phyloP scores from a whole-genome alignment of 1,139 yeast species.

The Blastobotrys raffinosifermentans region DNA sequence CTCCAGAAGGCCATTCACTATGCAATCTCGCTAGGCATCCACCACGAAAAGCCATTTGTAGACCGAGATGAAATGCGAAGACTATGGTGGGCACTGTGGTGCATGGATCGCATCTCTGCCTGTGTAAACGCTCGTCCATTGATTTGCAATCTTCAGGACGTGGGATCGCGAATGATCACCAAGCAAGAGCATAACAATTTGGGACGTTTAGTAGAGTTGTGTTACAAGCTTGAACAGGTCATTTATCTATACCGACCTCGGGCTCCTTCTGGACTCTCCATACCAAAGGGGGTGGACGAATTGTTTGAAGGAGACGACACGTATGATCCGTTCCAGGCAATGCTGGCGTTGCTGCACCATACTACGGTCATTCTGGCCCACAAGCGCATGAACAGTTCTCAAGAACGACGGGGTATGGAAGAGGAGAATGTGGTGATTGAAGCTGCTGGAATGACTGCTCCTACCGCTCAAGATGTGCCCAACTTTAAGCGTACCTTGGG shows the following conservation, averaged over 20 bases:
- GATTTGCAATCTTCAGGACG: slow-evolving; percentile 36
- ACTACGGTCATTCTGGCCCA: slow-evolving; percentile 31
- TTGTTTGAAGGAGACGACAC: slow-evolving; percentile 23
- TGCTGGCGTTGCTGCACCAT: slow-evolving; percentile 29
- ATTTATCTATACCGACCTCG: slow-evolving; percentile 35
- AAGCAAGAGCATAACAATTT: slow-evolving; percentile 24
- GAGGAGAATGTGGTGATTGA: slow-evolving; percentile 16
- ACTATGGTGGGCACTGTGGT: slow-evolving; percentile 40
- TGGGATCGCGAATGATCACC: slow-evolving; percentile 32
- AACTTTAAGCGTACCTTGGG: slow-evolving; percentile 11
- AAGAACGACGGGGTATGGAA: slow-evolving; percentile 9
- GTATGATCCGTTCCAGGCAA: slow-evolving; percentile 24
- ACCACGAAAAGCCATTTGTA: slow-evolving; percentile 32
- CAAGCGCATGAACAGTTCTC: slow-evolving; percentile 23
- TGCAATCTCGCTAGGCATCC: slow-evolving; percentile 37
- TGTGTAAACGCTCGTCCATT: slow-evolving; percentile 38
- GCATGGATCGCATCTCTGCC: slow-evolving; percentile 38
- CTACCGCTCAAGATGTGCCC: slow-evolving; percentile 4
- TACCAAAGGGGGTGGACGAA: slow-evolving; percentile 22
- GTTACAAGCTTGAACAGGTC: slow-evolving; percentile 33
- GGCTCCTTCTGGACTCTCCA: slow-evolving; percentile 21
- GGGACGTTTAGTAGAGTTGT: slow-evolving; percentile 30
- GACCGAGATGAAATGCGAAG: slow-evolving; percentile 31
- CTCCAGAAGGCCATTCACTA: slow-evolving; percentile 36
- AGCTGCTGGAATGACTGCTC: slow-evolving; percentile 15